Evolutionary conservation across 306 rosid genomes (phyloP).

Genomic region (Medicago ruthenica): DNA sequence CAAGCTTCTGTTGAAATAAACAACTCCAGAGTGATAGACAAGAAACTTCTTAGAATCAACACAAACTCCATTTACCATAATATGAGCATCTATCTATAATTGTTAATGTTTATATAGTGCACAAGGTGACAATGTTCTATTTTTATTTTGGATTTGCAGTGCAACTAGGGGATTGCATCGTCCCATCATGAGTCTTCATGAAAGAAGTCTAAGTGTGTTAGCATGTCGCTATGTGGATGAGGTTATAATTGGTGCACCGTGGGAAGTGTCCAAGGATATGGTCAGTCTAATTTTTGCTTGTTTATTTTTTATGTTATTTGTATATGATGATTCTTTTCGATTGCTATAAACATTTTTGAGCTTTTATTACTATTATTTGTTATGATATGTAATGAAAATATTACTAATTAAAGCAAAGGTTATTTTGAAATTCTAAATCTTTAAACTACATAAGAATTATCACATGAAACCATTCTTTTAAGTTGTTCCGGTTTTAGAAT

Average conservation of each 20-base stretch:
- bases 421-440: slow-evolving; percentile 3
- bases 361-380: slow-evolving; percentile 3
- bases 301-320: slow-evolving; percentile 8
- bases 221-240: slow-evolving; percentile 98
- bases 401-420: background rate
- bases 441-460: slow-evolving; percentile 3
- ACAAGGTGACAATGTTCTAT: background rate
- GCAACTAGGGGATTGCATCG: slow-evolving; percentile 90
- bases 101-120: background rate
- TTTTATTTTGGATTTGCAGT: slow-evolving; percentile 50
- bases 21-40: background rate
- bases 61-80: slow-evolving; percentile 7
- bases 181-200: slow-evolving; percentile 97
- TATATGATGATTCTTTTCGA: slow-evolving; percentile 24
- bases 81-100: slow-evolving; percentile 2
- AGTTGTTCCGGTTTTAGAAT: slow-evolving; percentile 2
- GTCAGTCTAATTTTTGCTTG: slow-evolving; percentile 54
- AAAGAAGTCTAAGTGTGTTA: slow-evolving; percentile 95
- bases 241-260: slow-evolving; percentile 98
- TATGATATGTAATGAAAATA: slow-evolving; percentile 11
- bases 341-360: slow-evolving; percentile 22
- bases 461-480: background rate
- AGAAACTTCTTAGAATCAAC: background rate
- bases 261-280: slow-evolving; percentile 90
- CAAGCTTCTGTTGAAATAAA: background rate